These are phyloP conservation scores for Xylariaceae sp. DNA, from an alignment of 2,329 filamentous ascomycete genomes.

Conservation along the genomic window DNA sequence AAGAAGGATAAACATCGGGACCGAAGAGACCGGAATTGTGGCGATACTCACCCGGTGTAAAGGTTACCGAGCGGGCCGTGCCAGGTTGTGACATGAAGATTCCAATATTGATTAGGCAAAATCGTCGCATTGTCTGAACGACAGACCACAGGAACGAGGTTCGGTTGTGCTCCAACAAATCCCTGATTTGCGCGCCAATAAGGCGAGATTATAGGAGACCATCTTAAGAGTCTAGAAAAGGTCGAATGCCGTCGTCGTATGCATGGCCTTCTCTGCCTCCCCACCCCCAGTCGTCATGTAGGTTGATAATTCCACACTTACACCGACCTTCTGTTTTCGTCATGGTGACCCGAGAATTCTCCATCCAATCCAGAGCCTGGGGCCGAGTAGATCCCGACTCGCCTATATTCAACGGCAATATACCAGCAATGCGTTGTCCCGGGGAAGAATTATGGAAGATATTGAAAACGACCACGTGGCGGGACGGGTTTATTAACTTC, in stretches of 20 bases:
- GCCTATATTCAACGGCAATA: neutral
- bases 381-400: neutral
- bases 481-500: neutral
- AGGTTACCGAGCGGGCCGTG: neutral
- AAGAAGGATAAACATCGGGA: too few relatives aligned
- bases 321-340: conserved; percentile 1
- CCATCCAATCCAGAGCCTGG: neutral
- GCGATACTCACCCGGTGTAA: neutral
- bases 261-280: neutral
- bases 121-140: neutral
- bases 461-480: neutral
- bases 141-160: neutral
- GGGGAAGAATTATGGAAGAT: neutral
- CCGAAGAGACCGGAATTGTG: neutral
- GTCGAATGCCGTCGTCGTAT: neutral
- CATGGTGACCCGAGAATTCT: neutral
- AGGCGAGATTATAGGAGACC: neutral
- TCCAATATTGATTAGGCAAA: neutral
- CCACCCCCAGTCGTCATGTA: neutral
- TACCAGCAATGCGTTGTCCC: neutral
- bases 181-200: neutral
- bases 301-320: neutral
- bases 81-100: neutral
- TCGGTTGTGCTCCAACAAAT: neutral
- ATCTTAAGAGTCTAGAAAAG: neutral